These are phyloP conservation scores for Cyberlindnera xylosilytica DNA, from an alignment of 805 yeast genomes.

Conservation along the genomic window DNA sequence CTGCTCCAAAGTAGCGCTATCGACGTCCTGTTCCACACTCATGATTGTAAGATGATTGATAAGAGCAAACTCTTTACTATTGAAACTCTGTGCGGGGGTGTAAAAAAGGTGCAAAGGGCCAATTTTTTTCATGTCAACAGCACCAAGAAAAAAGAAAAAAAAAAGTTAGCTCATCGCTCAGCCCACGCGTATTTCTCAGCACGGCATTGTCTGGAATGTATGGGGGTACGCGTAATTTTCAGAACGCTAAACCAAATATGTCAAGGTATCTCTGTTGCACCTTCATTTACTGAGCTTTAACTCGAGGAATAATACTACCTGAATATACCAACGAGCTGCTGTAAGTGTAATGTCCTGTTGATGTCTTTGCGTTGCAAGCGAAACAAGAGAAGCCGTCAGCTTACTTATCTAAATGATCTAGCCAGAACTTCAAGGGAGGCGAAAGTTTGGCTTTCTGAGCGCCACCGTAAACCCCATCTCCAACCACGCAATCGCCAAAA, in stretches of 20 bases:
- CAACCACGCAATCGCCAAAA: no score
- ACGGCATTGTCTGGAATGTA: not conserved
- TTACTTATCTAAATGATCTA: constrained; percentile 2
- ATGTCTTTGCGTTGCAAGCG: no score
- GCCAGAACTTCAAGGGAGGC: not conserved
- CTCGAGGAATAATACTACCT: not conserved
- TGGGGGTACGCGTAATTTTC: constrained; percentile 1
- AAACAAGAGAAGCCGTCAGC: not conserved
- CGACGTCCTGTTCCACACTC: constrained; percentile 16
- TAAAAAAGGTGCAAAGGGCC: constrained; percentile 6
- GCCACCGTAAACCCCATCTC: not conserved
- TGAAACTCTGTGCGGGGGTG: not conserved
- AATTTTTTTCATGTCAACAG: constrained; percentile 1
- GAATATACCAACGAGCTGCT: no score
- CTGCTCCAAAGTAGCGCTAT: constrained; percentile 48
- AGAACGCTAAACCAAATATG: not conserved
- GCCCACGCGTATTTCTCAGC: constrained; percentile 8
- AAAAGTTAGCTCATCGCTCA: constrained; percentile 7
- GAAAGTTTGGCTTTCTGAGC: not conserved
- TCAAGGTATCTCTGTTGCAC: not conserved
- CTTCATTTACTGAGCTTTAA: not conserved
- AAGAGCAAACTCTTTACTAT: not conserved
- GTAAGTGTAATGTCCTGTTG: no score
- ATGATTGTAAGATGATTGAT: not conserved
- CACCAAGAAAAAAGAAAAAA: constrained; percentile 6